A percentile compares a stretch with the other conserved stretches of the same genome.
phyloP scores from a whole-genome alignment of 1,139 yeast genomes.

The Blastobotrys persicus region DNA sequence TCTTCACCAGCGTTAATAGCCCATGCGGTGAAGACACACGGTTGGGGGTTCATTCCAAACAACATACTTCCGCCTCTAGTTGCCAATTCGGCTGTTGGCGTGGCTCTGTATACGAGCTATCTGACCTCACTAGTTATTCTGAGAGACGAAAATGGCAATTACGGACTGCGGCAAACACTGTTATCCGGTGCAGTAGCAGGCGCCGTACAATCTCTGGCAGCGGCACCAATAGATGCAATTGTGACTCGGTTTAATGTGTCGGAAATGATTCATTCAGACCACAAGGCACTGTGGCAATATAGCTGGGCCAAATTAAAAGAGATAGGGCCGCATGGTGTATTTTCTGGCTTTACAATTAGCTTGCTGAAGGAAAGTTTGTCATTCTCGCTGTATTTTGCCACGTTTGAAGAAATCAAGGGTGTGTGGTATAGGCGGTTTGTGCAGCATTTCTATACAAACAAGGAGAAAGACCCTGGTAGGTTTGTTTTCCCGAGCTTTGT shows the following conservation, averaged over 20 bases:
- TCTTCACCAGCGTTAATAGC: constrained; percentile 69
- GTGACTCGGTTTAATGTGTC: constrained; percentile 76
- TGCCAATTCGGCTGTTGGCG: constrained; percentile 85
- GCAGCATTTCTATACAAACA: constrained; percentile 20
- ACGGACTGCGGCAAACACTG: constrained; percentile 52
- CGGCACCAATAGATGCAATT: constrained; percentile 92
- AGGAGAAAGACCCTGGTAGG: constrained; percentile 30
- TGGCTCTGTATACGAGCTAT: constrained; percentile 80
- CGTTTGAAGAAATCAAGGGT: constrained; percentile 76
- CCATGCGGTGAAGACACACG: constrained; percentile 69
- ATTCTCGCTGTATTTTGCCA: constrained; percentile 80
- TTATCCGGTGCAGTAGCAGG: constrained; percentile 86
- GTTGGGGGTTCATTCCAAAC: constrained; percentile 86
- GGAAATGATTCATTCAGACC: constrained; percentile 66
- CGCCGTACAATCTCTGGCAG: constrained; percentile 80
- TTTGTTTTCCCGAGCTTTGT: constrained; percentile 68
- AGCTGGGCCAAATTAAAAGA: constrained; percentile 66
- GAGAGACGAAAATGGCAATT: constrained; percentile 19
- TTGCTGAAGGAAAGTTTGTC: constrained; percentile 78
- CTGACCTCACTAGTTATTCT: constrained; percentile 42
- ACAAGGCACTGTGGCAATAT: constrained; percentile 73
- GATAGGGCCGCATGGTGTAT: constrained; percentile 79
- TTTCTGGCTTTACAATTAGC: constrained; percentile 82
- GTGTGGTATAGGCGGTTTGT: constrained; percentile 29
- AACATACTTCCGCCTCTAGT: constrained; percentile 78